phyloP scores from a whole-genome alignment of 1,284 basidiomycete species.

The Butyriboletus appendiculatus region DNA sequence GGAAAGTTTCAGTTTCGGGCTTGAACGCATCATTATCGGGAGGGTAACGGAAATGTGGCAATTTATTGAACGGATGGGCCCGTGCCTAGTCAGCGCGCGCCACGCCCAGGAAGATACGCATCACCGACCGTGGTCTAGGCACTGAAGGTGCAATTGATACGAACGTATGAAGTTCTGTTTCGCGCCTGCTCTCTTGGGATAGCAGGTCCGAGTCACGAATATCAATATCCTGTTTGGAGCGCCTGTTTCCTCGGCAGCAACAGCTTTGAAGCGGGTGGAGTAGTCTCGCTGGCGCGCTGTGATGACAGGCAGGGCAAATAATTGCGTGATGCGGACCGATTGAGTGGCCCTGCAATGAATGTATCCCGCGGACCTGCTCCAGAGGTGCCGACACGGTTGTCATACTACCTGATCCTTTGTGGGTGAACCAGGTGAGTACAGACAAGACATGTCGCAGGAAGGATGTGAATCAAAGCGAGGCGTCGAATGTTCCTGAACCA shows the following conservation, averaged over 20 bases:
- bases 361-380: too few species aligned
- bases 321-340: background rate
- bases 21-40: background rate
- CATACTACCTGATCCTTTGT: background rate
- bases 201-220: background rate
- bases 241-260: background rate
- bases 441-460: background rate
- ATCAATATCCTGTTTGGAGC: background rate
- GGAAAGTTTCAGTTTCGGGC: background rate
- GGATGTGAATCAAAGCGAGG: background rate
- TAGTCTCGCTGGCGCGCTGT: too few species aligned
- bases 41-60: background rate
- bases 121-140: background rate
- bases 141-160: background rate
- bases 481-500: background rate
- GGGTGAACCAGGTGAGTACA: too few species aligned
- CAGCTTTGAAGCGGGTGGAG: background rate
- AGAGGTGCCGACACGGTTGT: background rate
- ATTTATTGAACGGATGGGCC: background rate
- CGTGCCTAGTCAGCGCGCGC: background rate
- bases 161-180: background rate
- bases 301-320: background rate
- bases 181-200: background rate
- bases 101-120: background rate
- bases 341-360: background rate